Conservation (phyloP, 768 basidiomycete genomes). For the Suillus discolor region DNA sequence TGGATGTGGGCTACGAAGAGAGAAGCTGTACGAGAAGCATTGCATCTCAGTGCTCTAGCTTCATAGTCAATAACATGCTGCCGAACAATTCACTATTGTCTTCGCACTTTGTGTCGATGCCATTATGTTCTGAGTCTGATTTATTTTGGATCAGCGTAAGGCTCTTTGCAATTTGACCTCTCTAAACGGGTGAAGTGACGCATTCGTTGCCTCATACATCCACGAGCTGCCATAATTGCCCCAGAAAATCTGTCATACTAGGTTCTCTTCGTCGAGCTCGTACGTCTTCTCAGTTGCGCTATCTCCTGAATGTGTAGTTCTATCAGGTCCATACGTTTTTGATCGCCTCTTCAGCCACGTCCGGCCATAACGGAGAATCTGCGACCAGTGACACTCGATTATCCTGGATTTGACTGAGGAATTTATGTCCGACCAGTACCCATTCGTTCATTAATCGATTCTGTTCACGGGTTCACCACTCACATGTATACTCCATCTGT, state of each 20-base stretch:
- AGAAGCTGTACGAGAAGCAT: constrained; percentile 5
- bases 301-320: constrained; percentile 47
- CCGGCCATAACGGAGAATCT: constrained; percentile 48
- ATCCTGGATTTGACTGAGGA: neutral
- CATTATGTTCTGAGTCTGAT: neutral
- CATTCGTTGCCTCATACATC: constrained; percentile 2
- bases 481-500: too few relatives aligned
- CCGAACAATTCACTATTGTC: neutral
- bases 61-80: neutral
- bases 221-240: neutral
- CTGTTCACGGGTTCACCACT: neutral
- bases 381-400: constrained; percentile 60
- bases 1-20: constrained; percentile 31
- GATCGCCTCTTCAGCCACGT: constrained; percentile 73
- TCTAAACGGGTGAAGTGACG: neutral
- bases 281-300: too few relatives aligned
- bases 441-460: neutral
- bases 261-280: neutral
- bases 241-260: neutral
- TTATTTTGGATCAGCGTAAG: neutral
- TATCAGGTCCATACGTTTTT: constrained; percentile 58
- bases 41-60: constrained; percentile 2
- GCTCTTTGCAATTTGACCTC: neutral
- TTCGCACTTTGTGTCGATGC: neutral
- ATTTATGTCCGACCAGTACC: neutral